Evolutionary conservation across 352 stramenopile species (phyloP).

Genomic region (Elongisporangium undulatum): DNA sequence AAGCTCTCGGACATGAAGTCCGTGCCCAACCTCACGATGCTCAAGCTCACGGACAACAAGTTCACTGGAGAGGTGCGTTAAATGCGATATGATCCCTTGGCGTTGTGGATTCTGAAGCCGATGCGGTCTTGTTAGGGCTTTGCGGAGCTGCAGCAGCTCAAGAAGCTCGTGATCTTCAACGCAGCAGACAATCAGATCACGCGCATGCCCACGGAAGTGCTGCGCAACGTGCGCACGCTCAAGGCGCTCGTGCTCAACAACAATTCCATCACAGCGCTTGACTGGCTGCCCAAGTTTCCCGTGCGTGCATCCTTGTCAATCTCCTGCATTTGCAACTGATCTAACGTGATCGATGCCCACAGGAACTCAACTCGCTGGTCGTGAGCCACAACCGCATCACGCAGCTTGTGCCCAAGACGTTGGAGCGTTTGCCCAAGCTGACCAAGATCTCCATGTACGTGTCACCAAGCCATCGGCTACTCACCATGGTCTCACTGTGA

Average conservation of each 20-base stretch:
- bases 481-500: constrained; percentile 3
- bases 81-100: not conserved
- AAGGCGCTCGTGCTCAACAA: constrained; percentile 85
- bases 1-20: constrained; percentile 71
- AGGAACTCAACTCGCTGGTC: constrained; percentile 83
- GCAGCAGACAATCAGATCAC: constrained; percentile 69
- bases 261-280: constrained; percentile 77
- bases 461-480: not conserved
- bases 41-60: constrained; percentile 79
- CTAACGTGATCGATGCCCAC: not conserved
- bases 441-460: constrained; percentile 85
- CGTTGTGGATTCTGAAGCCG: constrained; percentile 1
- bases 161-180: constrained; percentile 82
- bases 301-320: constrained; percentile 9
- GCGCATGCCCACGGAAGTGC: constrained; percentile 61
- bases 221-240: constrained; percentile 61
- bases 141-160: constrained; percentile 62
- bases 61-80: constrained; percentile 51
- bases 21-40: constrained; percentile 60
- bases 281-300: constrained; percentile 75
- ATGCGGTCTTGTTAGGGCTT: constrained; percentile 20
- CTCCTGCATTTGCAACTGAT: constrained; percentile 2
- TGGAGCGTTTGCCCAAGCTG: constrained; percentile 65
- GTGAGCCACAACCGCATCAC: constrained; percentile 82
- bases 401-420: constrained; percentile 46